Conservation (phyloP, 176 grass and related monocot genomes). For the Miscanthus lutarioriparius region DNA sequence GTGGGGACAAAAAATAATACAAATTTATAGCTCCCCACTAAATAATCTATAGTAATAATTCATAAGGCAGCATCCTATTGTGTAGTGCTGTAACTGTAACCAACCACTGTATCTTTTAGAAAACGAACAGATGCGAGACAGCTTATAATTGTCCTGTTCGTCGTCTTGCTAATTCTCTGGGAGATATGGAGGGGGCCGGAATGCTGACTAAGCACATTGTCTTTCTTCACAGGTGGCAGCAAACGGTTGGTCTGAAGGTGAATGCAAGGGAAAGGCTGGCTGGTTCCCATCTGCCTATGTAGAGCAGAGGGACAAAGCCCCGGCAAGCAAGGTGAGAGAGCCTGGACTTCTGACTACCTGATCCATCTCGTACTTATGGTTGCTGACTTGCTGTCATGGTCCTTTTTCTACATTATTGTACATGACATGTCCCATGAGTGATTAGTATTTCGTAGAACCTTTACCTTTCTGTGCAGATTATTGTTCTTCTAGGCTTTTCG, state of each 20-base stretch:
- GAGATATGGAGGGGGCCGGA: conserved; percentile 8
- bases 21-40: conserved; percentile 7
- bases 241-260: conserved; percentile 97
- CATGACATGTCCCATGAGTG: conserved; percentile 33
- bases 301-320: conserved; percentile 72
- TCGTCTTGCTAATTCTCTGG: conserved; percentile 26
- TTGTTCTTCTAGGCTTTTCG: conserved; percentile 26
- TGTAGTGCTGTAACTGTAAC: conserved; percentile 14
- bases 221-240: conserved; percentile 54
- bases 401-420: conserved; percentile 48
- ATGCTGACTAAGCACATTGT: conserved; percentile 30
- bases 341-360: conserved; percentile 55
- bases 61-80: neutral
- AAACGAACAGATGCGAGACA: conserved; percentile 7
- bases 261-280: conserved; percentile 84
- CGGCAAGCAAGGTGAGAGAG: conserved; percentile 75
- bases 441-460: conserved; percentile 45
- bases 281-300: conserved; percentile 99
- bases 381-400: conserved; percentile 47
- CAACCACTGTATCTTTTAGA: conserved; percentile 8
- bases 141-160: conserved; percentile 19
- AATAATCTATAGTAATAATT: conserved; percentile 19
- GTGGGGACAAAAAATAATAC: conserved; percentile 13
- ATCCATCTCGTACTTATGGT: conserved; percentile 34
- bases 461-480: conserved; percentile 53